A percentile compares a stretch with the other conserved stretches of the same genome.
phyloP scores from a whole-genome alignment of 176 grass and related monocot species.

The Zoysia pacifica region DNA sequence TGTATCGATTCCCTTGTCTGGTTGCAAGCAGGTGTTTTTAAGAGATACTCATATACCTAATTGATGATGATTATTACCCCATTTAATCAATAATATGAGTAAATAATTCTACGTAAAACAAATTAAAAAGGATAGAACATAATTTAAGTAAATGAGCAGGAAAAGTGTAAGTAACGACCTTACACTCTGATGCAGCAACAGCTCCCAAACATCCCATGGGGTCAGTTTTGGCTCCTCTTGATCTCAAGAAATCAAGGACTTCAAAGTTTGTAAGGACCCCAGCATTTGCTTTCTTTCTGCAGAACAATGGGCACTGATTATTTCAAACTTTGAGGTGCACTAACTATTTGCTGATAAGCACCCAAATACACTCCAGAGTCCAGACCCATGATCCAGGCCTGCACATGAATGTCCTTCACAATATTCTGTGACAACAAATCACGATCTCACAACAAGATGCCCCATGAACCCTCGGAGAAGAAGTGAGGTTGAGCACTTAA shows the following conservation, averaged over 20 bases:
- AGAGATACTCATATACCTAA: conserved; percentile 80
- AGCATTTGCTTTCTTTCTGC: conserved; percentile 62
- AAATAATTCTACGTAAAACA: neutral
- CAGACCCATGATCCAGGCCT: neutral
- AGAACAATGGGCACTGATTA: neutral
- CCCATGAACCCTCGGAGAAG: neutral
- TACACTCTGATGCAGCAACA: conserved; percentile 78
- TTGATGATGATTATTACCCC: neutral
- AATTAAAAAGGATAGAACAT: neutral
- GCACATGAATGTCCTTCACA: neutral
- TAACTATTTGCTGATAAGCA: neutral
- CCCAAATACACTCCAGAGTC: neutral
- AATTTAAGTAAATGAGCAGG: neutral
- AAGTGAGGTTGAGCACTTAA: neutral
- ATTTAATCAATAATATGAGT: neutral
- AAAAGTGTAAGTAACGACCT: conserved; percentile 49
- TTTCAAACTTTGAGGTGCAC: neutral
- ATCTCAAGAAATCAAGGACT: conserved; percentile 72
- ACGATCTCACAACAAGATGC: neutral
- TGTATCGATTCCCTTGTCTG: conserved; percentile 68
- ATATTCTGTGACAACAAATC: neutral
- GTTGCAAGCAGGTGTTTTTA: conserved; percentile 57
- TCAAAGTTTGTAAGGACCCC: conserved; percentile 81
- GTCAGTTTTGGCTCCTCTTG: conserved; percentile 71
- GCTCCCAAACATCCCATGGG: conserved; percentile 86